These are phyloP conservation scores for Dryadomyces quercus-mongolicae DNA, from an alignment of 2,329 filamentous ascomycete genomes.

Conservation along the genomic window DNA sequence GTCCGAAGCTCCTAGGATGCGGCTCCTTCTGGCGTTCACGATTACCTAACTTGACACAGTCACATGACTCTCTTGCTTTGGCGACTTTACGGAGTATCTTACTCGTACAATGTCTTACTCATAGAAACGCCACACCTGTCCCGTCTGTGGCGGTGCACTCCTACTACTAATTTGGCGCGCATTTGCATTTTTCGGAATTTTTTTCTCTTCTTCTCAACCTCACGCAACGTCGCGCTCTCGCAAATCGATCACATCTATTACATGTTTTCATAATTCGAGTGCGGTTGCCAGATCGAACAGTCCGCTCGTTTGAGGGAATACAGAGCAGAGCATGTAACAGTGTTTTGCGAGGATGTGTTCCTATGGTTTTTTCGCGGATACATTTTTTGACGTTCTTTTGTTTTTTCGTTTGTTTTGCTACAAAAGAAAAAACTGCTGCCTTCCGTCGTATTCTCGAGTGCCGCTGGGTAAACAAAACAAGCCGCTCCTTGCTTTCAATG, in stretches of 20 bases:
- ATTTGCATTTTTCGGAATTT: background rate
- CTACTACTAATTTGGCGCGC: background rate
- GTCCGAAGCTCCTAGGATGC: too few species aligned
- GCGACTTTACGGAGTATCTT: too few species aligned
- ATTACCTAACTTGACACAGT: too few species aligned
- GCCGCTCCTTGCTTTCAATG: too few species aligned
- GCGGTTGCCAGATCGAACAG: constrained; percentile 15
- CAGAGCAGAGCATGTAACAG: constrained; percentile 7
- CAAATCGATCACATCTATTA: background rate
- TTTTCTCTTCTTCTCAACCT: background rate
- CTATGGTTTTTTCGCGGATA: constrained; percentile 15
- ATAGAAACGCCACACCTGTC: too few species aligned
- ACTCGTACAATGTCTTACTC: too few species aligned
- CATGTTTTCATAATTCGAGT: background rate
- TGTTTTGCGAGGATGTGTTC: constrained; percentile 12
- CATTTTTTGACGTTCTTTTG: constrained; percentile 3
- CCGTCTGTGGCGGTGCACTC: background rate
- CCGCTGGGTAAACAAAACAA: too few species aligned
- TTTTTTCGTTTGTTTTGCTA: background rate
- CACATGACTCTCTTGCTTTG: too few species aligned
- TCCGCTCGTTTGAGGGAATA: constrained; percentile 17
- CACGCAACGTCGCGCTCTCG: constrained; percentile 12
- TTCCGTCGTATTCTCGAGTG: too few species aligned
- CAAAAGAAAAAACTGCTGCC: too few species aligned
- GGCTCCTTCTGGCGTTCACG: too few species aligned